Conservation (phyloP, 257 asterid species). For the Buddleja alternifolia region DNA sequence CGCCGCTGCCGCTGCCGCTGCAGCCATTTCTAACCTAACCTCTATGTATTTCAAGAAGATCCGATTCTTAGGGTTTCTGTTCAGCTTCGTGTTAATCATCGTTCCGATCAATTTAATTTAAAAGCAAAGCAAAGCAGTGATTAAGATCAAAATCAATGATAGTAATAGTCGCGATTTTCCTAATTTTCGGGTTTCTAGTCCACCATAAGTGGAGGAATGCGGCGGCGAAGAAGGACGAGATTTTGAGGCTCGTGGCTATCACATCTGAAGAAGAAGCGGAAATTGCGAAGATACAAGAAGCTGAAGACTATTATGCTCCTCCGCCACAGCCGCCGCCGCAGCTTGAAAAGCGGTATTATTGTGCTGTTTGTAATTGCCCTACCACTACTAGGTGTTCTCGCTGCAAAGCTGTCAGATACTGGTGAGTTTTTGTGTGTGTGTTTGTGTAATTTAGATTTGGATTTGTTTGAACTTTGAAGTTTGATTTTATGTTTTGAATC, state of each 20-base stretch:
- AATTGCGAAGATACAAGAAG: conserved; percentile 41
- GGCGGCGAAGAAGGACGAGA: conserved; percentile 56
- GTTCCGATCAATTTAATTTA: conserved; percentile 45
- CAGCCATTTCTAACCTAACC: conserved; percentile 22
- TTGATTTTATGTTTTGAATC: neutral
- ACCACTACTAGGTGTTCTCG: conserved; percentile 60
- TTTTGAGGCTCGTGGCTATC: conserved; percentile 51
- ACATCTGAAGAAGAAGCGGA: conserved; percentile 47
- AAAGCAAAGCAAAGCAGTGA: too few relatives aligned
- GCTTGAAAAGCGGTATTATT: conserved; percentile 39
- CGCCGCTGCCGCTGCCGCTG: neutral
- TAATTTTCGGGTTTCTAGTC: conserved; percentile 49
- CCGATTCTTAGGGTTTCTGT: conserved; percentile 44
- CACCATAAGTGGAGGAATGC: conserved; percentile 58
- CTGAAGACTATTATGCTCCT: conserved; percentile 37
- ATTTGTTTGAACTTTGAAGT: neutral
- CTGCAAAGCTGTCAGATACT: conserved; percentile 63
- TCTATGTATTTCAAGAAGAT: conserved; percentile 53
- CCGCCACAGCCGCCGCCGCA: conserved; percentile 30
- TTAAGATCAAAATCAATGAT: conserved; percentile 43
- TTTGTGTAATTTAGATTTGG: neutral
- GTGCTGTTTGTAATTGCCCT: conserved; percentile 56
- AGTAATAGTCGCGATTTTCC: conserved; percentile 45
- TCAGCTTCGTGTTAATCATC: conserved; percentile 45
- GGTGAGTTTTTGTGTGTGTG: conserved; percentile 41